These are phyloP conservation scores for Neurospora crassa DNA, from an alignment of 2,329 filamentous ascomycete genomes.

Conservation along the genomic window DNA sequence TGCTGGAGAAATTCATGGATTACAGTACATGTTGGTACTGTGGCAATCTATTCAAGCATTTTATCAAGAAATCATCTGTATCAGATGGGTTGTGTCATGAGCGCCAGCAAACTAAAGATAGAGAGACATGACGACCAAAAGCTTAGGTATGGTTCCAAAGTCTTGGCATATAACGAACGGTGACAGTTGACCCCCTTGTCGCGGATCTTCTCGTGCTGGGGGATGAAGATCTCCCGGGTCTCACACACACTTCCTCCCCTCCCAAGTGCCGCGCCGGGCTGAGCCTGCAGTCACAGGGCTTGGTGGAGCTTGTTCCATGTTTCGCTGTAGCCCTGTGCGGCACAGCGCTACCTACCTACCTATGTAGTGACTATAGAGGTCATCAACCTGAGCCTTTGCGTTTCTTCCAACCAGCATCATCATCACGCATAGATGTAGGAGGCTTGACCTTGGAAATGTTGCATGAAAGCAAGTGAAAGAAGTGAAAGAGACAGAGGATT, in stretches of 20 bases:
- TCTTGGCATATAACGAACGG: not conserved
- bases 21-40: not conserved
- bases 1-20: not conserved
- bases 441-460: too few relatives aligned
- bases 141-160: not conserved
- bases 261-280: not conserved
- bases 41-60: not conserved
- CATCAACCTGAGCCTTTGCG: not conserved
- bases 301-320: not conserved
- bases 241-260: not conserved
- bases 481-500: too few relatives aligned
- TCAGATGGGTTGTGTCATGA: not conserved
- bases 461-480: not conserved
- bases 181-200: not conserved
- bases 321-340: not conserved
- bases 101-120: too few relatives aligned
- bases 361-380: not conserved
- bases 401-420: not conserved
- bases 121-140: not conserved
- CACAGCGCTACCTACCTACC: not conserved
- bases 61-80: not conserved
- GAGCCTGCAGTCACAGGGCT: not conserved
- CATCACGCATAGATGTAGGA: not conserved
- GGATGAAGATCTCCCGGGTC: not conserved
- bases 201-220: not conserved